A percentile compares a stretch with the other conserved stretches of the same genome.
Conservation (phyloP, 352 stramenopile species). For the Phytophthora pluvialis region DNA sequence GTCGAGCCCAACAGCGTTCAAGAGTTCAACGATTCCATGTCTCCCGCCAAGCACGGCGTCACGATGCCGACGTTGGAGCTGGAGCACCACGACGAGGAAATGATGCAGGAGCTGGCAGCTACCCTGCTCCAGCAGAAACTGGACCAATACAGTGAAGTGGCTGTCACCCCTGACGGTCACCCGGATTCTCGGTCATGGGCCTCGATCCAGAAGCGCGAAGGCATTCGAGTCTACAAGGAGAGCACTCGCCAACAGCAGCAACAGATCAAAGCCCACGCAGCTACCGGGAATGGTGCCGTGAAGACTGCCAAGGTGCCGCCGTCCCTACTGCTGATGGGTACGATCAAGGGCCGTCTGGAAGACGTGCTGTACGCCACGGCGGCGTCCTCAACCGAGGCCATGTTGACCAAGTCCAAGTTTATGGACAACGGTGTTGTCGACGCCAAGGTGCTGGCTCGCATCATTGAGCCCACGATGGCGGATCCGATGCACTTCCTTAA, state of each 20-base stretch:
- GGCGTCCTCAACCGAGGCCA: conserved; percentile 42
- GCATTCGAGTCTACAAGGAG: conserved; percentile 47
- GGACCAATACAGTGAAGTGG: conserved; percentile 31
- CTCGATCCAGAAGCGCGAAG: conserved; percentile 38
- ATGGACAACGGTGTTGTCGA: conserved; percentile 39
- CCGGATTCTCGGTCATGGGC: conserved; percentile 39
- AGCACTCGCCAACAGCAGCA: conserved; percentile 32
- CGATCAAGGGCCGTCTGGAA: conserved; percentile 49
- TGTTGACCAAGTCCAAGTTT: conserved; percentile 44
- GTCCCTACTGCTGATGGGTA: conserved; percentile 42
- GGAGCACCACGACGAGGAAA: conserved; percentile 29
- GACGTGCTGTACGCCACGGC: conserved; percentile 55
- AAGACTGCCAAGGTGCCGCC: conserved; percentile 29
- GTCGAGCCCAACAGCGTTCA: conserved; percentile 8
- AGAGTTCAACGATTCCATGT: conserved; percentile 21
- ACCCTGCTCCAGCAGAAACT: conserved; percentile 39
- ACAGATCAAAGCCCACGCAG: conserved; percentile 32
- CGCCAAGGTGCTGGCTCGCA: conserved; percentile 36
- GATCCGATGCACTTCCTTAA: conserved; percentile 48
- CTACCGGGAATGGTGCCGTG: conserved; percentile 17
- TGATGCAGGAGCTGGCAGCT: conserved; percentile 41
- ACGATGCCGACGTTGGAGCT: conserved; percentile 40
- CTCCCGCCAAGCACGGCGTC: conserved; percentile 25
- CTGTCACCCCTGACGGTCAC: conserved; percentile 39
- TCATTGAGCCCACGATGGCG: conserved; percentile 43